A percentile compares a stretch with the other conserved stretches of the same genome.
Conservation (phyloP, 805 yeast genomes). For the Candida dajiaensis region DNA sequence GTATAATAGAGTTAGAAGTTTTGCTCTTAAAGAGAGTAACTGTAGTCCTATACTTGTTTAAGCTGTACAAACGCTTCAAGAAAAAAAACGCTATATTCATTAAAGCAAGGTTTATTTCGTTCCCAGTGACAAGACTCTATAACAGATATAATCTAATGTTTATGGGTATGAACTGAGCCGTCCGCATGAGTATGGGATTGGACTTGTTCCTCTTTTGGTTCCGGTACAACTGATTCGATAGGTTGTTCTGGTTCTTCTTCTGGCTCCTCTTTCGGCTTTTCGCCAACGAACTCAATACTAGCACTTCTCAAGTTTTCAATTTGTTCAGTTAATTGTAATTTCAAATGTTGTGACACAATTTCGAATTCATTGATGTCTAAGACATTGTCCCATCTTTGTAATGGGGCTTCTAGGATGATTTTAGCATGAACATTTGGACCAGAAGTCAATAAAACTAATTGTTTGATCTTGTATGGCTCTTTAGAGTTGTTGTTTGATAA, state of each 20-base stretch:
- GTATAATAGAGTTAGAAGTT: neutral
- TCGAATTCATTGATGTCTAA: conserved; percentile 36
- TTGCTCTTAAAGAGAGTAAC: too few relatives aligned
- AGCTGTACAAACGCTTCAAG: too few relatives aligned
- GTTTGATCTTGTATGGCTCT: conserved; percentile 31
- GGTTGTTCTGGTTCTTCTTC: conserved; percentile 16
- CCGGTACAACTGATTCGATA: neutral
- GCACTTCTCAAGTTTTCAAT: conserved; percentile 40
- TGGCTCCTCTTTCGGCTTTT: conserved; percentile 21
- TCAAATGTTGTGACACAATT: conserved; percentile 32
- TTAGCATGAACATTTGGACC: conserved; percentile 49
- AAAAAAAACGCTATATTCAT: neutral
- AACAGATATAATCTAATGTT: conserved; percentile 11
- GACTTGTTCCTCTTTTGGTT: conserved; percentile 9
- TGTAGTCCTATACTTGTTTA: too few relatives aligned
- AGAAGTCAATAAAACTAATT: conserved; percentile 44
- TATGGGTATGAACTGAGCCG: conserved; percentile 23
- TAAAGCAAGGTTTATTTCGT: neutral
- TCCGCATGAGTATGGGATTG: conserved; percentile 23
- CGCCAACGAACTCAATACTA: conserved; percentile 34
- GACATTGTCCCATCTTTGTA: conserved; percentile 40
- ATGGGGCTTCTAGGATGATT: conserved; percentile 32
- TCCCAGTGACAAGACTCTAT: neutral
- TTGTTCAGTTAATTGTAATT: conserved; percentile 28
- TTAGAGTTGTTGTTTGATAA: conserved; percentile 37